Percentiles rank a stretch among this genome's conserved stretches.
phyloP scores from a whole-genome alignment of 1,139 yeast species.

The Yamadazyma mexicana region DNA sequence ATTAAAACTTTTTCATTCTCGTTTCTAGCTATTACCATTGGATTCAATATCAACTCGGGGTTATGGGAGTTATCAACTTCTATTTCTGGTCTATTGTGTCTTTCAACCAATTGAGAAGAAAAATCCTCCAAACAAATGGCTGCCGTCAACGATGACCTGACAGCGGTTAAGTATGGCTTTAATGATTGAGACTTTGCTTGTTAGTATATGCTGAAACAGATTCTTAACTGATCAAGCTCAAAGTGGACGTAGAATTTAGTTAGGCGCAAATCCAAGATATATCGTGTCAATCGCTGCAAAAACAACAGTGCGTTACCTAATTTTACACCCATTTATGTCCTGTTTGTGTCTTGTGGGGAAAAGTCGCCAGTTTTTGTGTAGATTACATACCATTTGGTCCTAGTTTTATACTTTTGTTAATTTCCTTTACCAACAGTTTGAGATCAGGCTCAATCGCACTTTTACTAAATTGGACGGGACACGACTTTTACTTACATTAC shows the following conservation, averaged over 20 bases:
- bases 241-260: not conserved
- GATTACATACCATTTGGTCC: constrained; percentile 1
- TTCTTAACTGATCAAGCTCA: too few relatives aligned
- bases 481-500: not conserved
- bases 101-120: constrained; percentile 91
- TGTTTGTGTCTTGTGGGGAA: too few relatives aligned
- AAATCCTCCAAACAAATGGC: constrained; percentile 94
- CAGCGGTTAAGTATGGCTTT: constrained; percentile 92
- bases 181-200: constrained; percentile 78
- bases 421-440: not conserved
- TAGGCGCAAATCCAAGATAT: not conserved
- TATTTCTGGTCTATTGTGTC: constrained; percentile 96
- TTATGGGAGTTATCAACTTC: constrained; percentile 68
- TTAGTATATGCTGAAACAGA: constrained; percentile 15
- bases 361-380: not conserved
- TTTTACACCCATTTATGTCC: too few relatives aligned
- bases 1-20: constrained; percentile 90
- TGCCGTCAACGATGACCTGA: constrained; percentile 89
- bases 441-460: constrained; percentile 1
- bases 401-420: not conserved
- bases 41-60: constrained; percentile 83
- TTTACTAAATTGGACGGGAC: not conserved
- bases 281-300: too few relatives aligned
- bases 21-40: constrained; percentile 88
- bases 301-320: too few relatives aligned